Conservation (phyloP, 1,139 yeast genomes). For the Nakaseomyces nivariensis region DNA sequence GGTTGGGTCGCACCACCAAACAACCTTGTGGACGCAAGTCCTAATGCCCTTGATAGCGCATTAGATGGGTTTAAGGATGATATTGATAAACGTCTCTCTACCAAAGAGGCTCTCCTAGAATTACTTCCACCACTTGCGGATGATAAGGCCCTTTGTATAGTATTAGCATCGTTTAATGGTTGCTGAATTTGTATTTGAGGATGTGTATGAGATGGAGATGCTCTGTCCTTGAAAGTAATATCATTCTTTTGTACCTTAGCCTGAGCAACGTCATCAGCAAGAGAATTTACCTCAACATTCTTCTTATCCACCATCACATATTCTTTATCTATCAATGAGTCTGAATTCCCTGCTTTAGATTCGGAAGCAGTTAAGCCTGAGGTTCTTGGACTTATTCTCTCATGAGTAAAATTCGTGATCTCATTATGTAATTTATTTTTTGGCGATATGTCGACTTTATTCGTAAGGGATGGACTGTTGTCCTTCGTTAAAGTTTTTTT, state of each 20-base stretch:
- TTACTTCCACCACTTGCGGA: conserved; percentile 22
- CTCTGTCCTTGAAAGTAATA: background rate
- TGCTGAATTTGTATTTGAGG: conserved; percentile 2
- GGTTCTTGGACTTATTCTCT: background rate
- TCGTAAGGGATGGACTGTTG: background rate
- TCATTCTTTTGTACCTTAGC: conserved; percentile 25
- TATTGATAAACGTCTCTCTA: conserved; percentile 54
- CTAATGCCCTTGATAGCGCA: conserved; percentile 80
- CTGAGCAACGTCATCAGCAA: conserved; percentile 81
- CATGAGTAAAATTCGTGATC: background rate
- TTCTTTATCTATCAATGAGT: conserved; percentile 48
- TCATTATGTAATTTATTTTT: background rate
- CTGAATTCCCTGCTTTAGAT: conserved; percentile 12
- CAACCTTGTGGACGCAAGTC: conserved; percentile 76
- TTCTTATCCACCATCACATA: conserved; percentile 92
- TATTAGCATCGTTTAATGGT: conserved; percentile 13
- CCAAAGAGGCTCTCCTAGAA: conserved; percentile 31
- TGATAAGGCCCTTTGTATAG: conserved; percentile 2
- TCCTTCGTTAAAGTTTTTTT: background rate
- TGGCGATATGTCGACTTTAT: background rate
- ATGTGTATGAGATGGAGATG: background rate
- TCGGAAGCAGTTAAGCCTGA: background rate
- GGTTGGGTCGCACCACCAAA: conserved; percentile 44
- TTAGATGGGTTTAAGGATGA: conserved; percentile 72
- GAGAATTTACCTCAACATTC: conserved; percentile 88